Base-by-base conservation (phyloP, 257 asterid genomes). In the Nicotiana sylvestris region DNA sequence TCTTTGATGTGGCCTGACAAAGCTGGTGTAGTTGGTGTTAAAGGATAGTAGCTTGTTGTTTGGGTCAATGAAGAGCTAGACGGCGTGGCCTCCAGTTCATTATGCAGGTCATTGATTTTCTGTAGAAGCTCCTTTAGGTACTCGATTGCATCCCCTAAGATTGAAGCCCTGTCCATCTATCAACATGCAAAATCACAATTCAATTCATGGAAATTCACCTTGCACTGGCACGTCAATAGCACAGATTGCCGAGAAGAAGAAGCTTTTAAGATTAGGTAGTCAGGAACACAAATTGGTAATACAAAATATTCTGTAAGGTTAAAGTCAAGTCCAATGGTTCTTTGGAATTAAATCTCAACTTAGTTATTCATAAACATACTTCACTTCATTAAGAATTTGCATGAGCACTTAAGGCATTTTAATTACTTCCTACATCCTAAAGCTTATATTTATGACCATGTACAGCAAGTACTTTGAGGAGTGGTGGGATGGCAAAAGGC, bases 121-220 rank as follows among this genome's bases (percentile, higher is more conserved):
- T 92, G 97, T 88, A 94, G 83, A 51, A 92, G 94, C 84, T 92
- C 97, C 88, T 92, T 94, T 78, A 94, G 84, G 88, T 94, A 94
- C 85, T 94, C 98, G 49, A 94, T 92, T 35, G 98, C 98, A 81
- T 94, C 98, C 79, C 98, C 98, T 37, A 94, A 88, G 81, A 94
- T 92, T 18, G 98, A 92, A 85, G 97, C 98, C 87, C 97, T 90
- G 88, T 94, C 98, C 98, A 94, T 94, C 98, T 94, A 70, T 61
- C 30, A 74, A 83, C 77, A 67, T 61, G 77, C 43, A 25, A 13
- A 27, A 37, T 32, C 77, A 85, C 39, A 68, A 56, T 29, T 49
- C 11, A 15, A 43, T 53, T 10, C 16, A 53, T 13, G 18, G 58
- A 53, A 53, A 53, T 53, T 53, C 58, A 53, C 58, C 17, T 53